A percentile compares a stretch with the other conserved stretches of the same genome.
Conservation (phyloP, 352 stramenopile genomes). For the Plasmopara viticola region DNA sequence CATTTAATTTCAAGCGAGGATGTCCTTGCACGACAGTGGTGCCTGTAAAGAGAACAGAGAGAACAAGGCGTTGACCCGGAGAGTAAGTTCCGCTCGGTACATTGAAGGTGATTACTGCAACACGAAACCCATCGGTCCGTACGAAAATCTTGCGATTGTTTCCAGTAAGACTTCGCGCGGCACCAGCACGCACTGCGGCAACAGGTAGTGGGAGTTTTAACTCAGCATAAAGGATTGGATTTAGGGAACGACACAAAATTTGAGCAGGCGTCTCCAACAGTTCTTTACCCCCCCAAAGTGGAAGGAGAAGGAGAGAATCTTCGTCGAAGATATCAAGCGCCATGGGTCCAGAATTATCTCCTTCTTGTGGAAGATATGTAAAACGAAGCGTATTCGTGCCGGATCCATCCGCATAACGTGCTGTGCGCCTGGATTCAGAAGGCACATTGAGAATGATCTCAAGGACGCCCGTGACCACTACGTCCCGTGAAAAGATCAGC, state of each 20-base stretch:
- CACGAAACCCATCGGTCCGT: conserved; percentile 49
- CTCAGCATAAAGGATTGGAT: conserved; percentile 30
- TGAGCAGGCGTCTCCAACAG: conserved; percentile 25
- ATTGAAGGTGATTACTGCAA: conserved; percentile 29
- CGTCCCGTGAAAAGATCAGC: conserved; percentile 45
- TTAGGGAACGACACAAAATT: conserved; percentile 33
- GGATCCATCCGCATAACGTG: conserved; percentile 47
- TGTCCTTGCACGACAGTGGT: conserved; percentile 44
- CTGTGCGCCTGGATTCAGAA: conserved; percentile 27
- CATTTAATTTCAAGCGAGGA: conserved; percentile 46
- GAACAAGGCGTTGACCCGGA: conserved; percentile 45
- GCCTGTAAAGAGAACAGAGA: conserved; percentile 47
- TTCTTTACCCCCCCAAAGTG: conserved; percentile 26
- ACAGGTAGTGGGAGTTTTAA: conserved; percentile 45
- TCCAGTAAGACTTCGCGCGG: conserved; percentile 49
- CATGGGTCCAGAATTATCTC: conserved; percentile 36
- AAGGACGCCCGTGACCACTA: conserved; percentile 39
- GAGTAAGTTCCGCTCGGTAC: conserved; percentile 44
- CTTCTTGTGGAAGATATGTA: conserved; percentile 32
- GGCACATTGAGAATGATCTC: conserved; percentile 50
- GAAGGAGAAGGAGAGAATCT: conserved; percentile 35
- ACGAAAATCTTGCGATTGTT: conserved; percentile 57
- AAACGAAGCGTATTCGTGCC: conserved; percentile 41
- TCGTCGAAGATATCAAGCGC: conserved; percentile 43
- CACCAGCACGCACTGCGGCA: conserved; percentile 36